phyloP scores from a whole-genome alignment of 768 basidiomycete species.

The Kwoniella pini region DNA sequence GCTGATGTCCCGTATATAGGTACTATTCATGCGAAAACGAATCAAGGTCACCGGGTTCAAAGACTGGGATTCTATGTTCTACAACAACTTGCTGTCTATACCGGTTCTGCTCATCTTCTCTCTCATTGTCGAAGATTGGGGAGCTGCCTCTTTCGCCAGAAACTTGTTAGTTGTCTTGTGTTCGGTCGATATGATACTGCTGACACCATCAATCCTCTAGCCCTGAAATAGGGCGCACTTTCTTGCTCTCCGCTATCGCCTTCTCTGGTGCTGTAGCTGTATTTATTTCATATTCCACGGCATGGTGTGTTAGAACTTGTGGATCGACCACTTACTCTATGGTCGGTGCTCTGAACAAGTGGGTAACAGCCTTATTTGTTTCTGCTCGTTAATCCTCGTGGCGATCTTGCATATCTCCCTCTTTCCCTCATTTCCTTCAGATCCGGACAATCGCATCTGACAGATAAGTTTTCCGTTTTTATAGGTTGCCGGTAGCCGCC shows the following conservation, averaged over 20 bases:
- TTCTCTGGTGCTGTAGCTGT: constrained; percentile 98
- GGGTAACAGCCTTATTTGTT: no score
- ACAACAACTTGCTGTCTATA: constrained; percentile 94
- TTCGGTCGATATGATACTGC: neutral
- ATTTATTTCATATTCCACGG: constrained; percentile 96
- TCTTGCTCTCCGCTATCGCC: constrained; percentile 81
- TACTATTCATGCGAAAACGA: constrained; percentile 90
- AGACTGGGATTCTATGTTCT: constrained; percentile 99
- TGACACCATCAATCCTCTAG: constrained; percentile 56
- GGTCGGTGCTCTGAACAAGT: constrained; percentile 95
- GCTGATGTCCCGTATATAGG: constrained; percentile 58
- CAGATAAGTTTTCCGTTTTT: neutral
- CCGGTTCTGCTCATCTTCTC: constrained; percentile 84
- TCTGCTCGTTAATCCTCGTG: no score
- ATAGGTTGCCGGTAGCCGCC: constrained; percentile 82
- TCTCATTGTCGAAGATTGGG: constrained; percentile 85
- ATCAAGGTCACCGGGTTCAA: constrained; percentile 94
- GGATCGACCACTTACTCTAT: constrained; percentile 99
- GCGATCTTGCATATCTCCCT: neutral
- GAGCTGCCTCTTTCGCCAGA: constrained; percentile 66
- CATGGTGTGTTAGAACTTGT: constrained; percentile 95
- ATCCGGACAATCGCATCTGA: neutral
- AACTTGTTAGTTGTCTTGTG: constrained; percentile 76
- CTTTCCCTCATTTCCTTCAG: neutral
- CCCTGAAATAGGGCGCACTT: constrained; percentile 73